Conservation (phyloP, 805 yeast species). For the Metschnikowia vanudenii region DNA sequence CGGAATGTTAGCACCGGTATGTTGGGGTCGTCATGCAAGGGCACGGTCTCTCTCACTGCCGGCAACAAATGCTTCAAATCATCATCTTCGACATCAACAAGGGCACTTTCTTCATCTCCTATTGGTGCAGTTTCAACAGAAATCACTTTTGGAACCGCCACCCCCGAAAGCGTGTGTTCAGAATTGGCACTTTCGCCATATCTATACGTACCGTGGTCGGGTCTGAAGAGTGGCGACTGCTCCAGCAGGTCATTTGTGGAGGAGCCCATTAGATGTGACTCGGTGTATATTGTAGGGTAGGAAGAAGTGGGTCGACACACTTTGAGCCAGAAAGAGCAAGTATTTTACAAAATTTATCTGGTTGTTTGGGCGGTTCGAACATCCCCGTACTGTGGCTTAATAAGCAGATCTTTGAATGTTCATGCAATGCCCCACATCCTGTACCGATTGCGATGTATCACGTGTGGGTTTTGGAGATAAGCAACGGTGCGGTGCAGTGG, state of each 20-base stretch:
- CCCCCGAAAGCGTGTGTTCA: neutral
- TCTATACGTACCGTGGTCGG: neutral
- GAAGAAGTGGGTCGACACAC: no score
- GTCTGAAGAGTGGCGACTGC: constrained; percentile 9
- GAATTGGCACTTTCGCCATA: neutral
- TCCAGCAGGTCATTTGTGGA: constrained; percentile 7
- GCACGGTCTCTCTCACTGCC: constrained; percentile 36
- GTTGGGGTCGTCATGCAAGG: constrained; percentile 38
- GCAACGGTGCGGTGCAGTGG: no score
- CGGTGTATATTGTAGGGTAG: neutral
- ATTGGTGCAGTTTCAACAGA: neutral
- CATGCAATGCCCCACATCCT: constrained; percentile 1
- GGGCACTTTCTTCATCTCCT: constrained; percentile 2
- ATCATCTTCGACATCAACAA: constrained; percentile 4
- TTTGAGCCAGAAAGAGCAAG: neutral
- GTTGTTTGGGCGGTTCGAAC: no score
- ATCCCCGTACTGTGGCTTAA: constrained; percentile 1
- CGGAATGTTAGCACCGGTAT: constrained; percentile 41
- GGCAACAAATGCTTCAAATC: constrained; percentile 31
- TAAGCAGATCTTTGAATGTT: neutral
- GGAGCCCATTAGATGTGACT: neutral
- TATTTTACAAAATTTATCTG: no score
- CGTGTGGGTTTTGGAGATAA: no score
- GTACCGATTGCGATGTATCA: constrained; percentile 5
- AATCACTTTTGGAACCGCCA: neutral